Base-by-base conservation (phyloP, 2,329 filamentous ascomycete species). In the Aureobasidium zeae region DNA sequence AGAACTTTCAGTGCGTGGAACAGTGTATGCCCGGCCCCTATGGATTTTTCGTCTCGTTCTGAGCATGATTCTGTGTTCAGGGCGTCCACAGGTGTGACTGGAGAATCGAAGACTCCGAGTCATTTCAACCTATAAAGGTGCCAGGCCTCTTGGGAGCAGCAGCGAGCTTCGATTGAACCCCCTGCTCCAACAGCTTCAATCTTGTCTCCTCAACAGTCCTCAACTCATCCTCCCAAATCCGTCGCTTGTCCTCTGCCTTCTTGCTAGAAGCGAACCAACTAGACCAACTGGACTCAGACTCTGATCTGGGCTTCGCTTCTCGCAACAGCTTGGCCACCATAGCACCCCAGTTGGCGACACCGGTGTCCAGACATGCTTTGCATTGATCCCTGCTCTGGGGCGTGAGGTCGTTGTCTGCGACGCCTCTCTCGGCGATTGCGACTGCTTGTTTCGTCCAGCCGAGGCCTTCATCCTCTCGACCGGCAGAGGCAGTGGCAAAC, bases 321-420 rank as follows among this genome's bases (percentile, higher is more conserved):
- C 69, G 75, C 34, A 93, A 69, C 45, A 72, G 71, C 9, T 69
- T 68, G 15, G 31, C 36, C 10, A 91, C 79, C 83, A 96, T 96
- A 20, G 71, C 73, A 34, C 74, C 74, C 88, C 88, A 94, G 58
- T 94, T 93, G 5, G 74, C 72, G 1, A 94, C 69, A 0, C 85
- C 85, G 2, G 83, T 77, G 46, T 76, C 69, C 5, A 94, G 72
- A 57, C 89, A 95, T 52, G 89, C 74, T 24, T 75, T 75, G 58
- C 88, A 94, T 28, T 76, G 78, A 49, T 74, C 72, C 52, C 68
- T 71, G 4, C 71, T 69, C 5, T 59, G 61, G 30, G 57, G 46
- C 3, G 44, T 42, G 9, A 33, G 11, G 5, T 34, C 20, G n/a
- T 28, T 26, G 6, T 28, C 25, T 1, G 36, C 21, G 3, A 36